A percentile compares a stretch with the other conserved stretches of the same genome.
Conservation (phyloP, 305 asterid species). For the Fraxinus albicans region DNA sequence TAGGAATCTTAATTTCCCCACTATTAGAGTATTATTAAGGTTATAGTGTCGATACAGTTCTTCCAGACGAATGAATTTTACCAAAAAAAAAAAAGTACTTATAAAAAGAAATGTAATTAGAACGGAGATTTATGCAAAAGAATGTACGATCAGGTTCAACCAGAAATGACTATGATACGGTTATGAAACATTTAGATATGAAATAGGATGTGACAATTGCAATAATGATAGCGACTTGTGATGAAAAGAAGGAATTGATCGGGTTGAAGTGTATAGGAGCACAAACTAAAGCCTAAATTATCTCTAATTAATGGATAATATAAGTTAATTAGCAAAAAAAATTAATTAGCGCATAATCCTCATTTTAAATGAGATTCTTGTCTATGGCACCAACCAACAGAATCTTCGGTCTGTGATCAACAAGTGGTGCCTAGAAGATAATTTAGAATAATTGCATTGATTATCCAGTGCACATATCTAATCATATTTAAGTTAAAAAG, state of each 20-base stretch:
- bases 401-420: constrained; percentile 22
- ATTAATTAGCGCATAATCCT: constrained; percentile 23
- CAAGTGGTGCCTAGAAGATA: constrained; percentile 29
- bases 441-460: constrained; percentile 27
- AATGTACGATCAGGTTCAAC: constrained; percentile 13
- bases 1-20: background rate
- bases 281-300: constrained; percentile 5
- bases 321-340: background rate
- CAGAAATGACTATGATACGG: constrained; percentile 16
- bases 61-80: background rate
- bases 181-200: constrained; percentile 1
- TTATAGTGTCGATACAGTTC: background rate
- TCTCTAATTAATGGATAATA: background rate
- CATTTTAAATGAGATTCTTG: constrained; percentile 24
- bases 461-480: background rate
- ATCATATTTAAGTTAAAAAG: background rate
- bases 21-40: background rate
- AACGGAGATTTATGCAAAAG: background rate
- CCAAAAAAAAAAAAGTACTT: too few species aligned
- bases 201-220: constrained; percentile 8
- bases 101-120: too few species aligned
- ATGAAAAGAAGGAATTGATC: background rate
- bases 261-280: constrained; percentile 30
- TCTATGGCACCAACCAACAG: constrained; percentile 29
- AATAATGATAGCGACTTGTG: constrained; percentile 7